phyloP scores from a whole-genome alignment of 225 moss, liverwort and hornwort species.

The Pleurozium schreberi region DNA sequence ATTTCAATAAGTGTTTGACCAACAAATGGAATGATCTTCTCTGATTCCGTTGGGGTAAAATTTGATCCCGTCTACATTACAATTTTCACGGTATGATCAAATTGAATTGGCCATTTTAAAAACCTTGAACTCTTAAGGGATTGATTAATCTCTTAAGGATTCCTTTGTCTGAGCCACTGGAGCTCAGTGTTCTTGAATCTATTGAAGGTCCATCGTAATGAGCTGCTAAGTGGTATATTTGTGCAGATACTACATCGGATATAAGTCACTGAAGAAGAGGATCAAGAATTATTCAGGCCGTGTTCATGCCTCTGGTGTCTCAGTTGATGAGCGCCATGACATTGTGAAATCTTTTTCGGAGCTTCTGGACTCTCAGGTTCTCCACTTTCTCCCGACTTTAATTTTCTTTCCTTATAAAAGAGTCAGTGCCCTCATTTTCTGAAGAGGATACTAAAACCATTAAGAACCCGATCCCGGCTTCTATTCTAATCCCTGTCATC shows the following conservation, averaged over 20 bases:
- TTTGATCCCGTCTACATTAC: not conserved
- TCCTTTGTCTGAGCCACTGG: not conserved
- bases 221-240: not conserved
- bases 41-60: not conserved
- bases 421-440: not conserved
- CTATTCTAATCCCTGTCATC: not conserved
- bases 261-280: slow-evolving; percentile 49
- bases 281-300: slow-evolving; percentile 35
- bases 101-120: not conserved
- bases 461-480: not conserved
- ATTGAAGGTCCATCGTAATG: not conserved
- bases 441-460: too few species aligned
- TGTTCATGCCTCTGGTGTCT: slow-evolving; percentile 4
- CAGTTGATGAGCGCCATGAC: slow-evolving; percentile 35
- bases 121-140: not conserved
- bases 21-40: not conserved
- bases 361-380: slow-evolving; percentile 60
- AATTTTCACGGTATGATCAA: not conserved
- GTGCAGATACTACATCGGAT: slow-evolving; percentile 49
- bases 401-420: not conserved
- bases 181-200: not conserved
- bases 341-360: slow-evolving; percentile 59
- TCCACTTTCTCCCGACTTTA: not conserved
- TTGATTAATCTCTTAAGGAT: not conserved
- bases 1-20: not conserved